Conservation (phyloP, 2,329 filamentous ascomycete species). For the Trichoderma oligosporum region DNA sequence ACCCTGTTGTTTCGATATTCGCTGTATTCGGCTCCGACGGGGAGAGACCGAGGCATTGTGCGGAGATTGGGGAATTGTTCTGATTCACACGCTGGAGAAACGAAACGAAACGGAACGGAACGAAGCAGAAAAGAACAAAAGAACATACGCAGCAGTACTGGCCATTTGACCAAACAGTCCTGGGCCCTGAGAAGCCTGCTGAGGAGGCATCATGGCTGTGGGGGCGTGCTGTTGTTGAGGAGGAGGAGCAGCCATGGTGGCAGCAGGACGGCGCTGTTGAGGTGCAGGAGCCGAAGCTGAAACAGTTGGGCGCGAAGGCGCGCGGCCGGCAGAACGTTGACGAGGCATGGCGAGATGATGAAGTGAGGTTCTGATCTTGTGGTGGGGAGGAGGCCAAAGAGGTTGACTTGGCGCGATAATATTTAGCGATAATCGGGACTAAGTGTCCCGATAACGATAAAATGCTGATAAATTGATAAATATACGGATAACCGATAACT, state of each 20-base stretch:
- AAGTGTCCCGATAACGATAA: too few relatives aligned
- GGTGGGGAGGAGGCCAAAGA: conserved; percentile 15
- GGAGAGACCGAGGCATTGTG: not conserved
- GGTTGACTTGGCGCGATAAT: too few relatives aligned
- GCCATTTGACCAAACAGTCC: conserved; percentile 97
- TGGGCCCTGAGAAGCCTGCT: conserved; percentile 60
- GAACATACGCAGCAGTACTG: conserved; percentile 88
- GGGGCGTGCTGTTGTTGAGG: conserved; percentile 46
- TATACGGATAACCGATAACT: too few relatives aligned
- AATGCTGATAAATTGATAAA: too few relatives aligned
- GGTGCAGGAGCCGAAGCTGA: conserved; percentile 55
- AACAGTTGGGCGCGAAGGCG: conserved; percentile 64
- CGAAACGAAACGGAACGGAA: not conserved
- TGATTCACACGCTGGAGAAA: not conserved
- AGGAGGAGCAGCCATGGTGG: conserved; percentile 60
- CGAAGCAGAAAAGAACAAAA: not conserved
- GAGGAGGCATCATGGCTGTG: conserved; percentile 45
- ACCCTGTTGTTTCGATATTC: too few relatives aligned
- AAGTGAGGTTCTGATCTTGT: conserved; percentile 28
- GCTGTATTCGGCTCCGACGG: too few relatives aligned
- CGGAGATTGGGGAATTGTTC: not conserved
- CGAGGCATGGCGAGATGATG: conserved; percentile 61
- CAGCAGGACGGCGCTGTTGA: conserved; percentile 65
- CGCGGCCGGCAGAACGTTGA: conserved; percentile 65
- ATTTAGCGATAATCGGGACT: too few relatives aligned